Percentiles rank a stretch among this genome's conserved stretches.
phyloP scores from a whole-genome alignment of 78 protist genomes.

The slime mould (Dictyostelium discoideum) region dicty_2.7 NC_007088.5:3223501-3224000 shows the following conservation, averaged over 20 bases:
- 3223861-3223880: not conserved
- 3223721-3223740: not conserved
- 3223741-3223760: not conserved
- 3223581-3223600: too few species aligned
- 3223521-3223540: too few species aligned
- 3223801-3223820: not conserved
- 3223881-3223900: not conserved
- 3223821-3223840: slow-evolving; percentile 9
- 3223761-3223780: not conserved
- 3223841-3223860: slow-evolving; percentile 2
- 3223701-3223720: not conserved
- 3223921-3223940: not conserved
- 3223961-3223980: not conserved
- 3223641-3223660: not conserved
- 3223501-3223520: too few species aligned
- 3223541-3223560: too few species aligned
- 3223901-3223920: not conserved
- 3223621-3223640: not conserved
- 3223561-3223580: too few species aligned
- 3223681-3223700: not conserved
- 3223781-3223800: slow-evolving; percentile 10
- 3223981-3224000: too few species aligned
- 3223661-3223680: not conserved
- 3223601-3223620: too few species aligned
- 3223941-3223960: not conserved